These are phyloP conservation scores for Leishmania turanica DNA, from an alignment of 208 protist genomes.

Conservation along the genomic window DNA sequence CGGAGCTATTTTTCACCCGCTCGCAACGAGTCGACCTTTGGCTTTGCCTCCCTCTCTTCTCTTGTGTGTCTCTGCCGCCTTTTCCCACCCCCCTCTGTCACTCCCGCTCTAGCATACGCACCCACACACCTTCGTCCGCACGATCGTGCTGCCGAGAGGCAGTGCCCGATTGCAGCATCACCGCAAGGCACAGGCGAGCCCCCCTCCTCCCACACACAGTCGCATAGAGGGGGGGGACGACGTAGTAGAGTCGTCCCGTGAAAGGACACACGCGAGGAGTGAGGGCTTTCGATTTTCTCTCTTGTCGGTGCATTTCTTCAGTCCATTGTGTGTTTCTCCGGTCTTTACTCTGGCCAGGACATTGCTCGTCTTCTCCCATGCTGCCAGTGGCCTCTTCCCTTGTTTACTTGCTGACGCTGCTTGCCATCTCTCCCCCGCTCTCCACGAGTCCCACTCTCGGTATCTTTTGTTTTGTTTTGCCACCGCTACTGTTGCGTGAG, in stretches of 20 bases:
- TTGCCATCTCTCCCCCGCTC: background rate
- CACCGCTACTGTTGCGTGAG: background rate
- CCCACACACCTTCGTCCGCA: background rate
- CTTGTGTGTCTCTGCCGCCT: background rate
- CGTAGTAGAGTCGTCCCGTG: background rate
- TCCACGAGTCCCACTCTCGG: background rate
- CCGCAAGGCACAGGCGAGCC: background rate
- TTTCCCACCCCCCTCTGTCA: background rate
- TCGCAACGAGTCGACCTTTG: background rate
- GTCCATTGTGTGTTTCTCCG: background rate
- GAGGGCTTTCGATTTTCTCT: background rate
- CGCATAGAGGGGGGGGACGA: background rate
- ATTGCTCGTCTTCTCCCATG: background rate
- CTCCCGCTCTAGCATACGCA: background rate
- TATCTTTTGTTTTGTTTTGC: background rate
- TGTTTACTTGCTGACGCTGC: background rate
- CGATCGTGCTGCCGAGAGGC: background rate
- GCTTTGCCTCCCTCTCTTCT: background rate
- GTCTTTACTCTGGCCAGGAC: background rate
- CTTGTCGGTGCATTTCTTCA: background rate
- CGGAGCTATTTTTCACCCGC: background rate
- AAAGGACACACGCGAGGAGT: no score
- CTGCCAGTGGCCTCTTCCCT: background rate
- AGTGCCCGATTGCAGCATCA: background rate
- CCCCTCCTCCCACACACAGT: no score